Evolutionary conservation across 495 filamentous ascomycete species (phyloP).

Genomic region (Glonium stellatum): DNA sequence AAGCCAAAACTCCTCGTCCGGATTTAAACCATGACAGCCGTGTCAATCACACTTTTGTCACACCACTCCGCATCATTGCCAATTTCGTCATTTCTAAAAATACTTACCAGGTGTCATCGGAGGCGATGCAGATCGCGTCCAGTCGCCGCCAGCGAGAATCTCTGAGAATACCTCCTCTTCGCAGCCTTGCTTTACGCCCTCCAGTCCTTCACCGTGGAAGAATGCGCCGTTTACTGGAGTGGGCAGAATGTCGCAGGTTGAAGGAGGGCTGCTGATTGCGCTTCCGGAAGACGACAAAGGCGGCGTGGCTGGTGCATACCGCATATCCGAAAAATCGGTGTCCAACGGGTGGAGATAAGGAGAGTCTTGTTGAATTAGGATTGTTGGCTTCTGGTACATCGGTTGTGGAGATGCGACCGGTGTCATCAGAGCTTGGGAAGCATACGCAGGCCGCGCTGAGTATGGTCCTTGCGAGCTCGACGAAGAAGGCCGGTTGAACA

Average conservation of each 20-base stretch:
- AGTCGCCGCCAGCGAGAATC: constrained; percentile 69
- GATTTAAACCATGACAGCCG: background rate
- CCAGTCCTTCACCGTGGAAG: constrained; percentile 63
- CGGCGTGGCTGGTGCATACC: constrained; percentile 79
- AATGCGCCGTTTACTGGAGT: constrained; percentile 79
- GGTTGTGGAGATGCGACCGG: constrained; percentile 74
- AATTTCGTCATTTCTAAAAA: constrained; percentile 1
- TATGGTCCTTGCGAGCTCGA: constrained; percentile 51
- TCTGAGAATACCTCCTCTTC: constrained; percentile 68
- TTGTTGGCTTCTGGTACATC: constrained; percentile 66
- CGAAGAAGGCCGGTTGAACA: constrained; percentile 42
- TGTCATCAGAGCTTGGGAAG: constrained; percentile 58
- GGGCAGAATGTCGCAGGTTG: constrained; percentile 64
- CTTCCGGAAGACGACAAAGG: constrained; percentile 80
- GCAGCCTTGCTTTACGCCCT: constrained; percentile 75
- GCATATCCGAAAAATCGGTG: constrained; percentile 65
- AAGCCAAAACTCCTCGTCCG: background rate
- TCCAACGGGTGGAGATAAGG: constrained; percentile 70
- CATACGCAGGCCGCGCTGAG: constrained; percentile 54
- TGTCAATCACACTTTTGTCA: background rate
- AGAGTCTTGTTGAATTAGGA: constrained; percentile 62
- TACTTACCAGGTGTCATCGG: constrained; percentile 90
- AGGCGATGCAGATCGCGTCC: constrained; percentile 68
- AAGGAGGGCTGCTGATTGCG: constrained; percentile 77
- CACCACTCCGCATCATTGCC: background rate